These are phyloP conservation scores for Cladophialophora bantiana DNA, from an alignment of 2,329 filamentous ascomycete genomes.

Conservation along the genomic window DNA sequence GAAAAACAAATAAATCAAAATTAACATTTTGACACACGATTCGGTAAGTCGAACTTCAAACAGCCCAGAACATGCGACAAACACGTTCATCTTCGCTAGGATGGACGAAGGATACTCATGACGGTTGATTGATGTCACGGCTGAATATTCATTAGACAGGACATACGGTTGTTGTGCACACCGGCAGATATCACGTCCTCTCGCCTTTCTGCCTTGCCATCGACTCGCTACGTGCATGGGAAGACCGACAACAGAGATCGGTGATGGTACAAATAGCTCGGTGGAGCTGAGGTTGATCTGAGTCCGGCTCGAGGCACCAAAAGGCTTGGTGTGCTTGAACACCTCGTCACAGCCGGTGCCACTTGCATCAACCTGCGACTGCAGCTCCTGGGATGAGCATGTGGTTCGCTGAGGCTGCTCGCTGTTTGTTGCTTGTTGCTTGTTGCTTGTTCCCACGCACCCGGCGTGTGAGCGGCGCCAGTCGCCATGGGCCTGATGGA, in stretches of 20 bases:
- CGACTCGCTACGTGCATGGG: not conserved
- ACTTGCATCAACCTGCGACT: constrained; percentile 5
- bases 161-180: not conserved
- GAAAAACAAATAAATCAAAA: not conserved
- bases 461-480: constrained; percentile 7
- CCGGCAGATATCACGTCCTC: not conserved
- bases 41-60: no score
- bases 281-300: constrained; percentile 9
- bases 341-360: not conserved
- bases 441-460: not conserved
- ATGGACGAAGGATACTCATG: not conserved
- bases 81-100: not conserved
- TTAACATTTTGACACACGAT: not conserved
- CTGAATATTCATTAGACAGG: not conserved
- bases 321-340: not conserved
- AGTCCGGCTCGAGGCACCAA: not conserved
- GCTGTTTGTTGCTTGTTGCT: constrained; percentile 5
- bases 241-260: not conserved
- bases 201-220: not conserved
- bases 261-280: not conserved
- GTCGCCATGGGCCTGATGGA: not conserved
- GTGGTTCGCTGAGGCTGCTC: not conserved
- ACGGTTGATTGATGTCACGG: not conserved
- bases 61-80: no score
- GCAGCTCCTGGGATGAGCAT: not conserved